These are phyloP conservation scores for Cytospora chrysosperma DNA, from an alignment of 2,329 filamentous ascomycete genomes.

Conservation along the genomic window DNA sequence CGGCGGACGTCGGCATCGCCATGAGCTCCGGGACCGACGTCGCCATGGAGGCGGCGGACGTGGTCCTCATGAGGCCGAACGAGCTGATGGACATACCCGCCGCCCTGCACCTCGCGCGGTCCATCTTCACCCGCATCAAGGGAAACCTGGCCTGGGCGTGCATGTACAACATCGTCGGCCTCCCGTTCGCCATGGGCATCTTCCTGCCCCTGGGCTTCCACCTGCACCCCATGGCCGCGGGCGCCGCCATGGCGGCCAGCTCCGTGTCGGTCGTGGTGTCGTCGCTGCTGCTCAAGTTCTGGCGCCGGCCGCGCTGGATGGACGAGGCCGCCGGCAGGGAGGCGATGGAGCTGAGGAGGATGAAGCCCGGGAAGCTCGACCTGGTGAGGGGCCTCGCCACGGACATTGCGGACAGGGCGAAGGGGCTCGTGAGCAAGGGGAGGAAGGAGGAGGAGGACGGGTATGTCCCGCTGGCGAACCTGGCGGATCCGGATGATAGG, in stretches of 20 bases:
- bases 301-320: conserved; percentile 86
- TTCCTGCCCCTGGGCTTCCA: conserved; percentile 87
- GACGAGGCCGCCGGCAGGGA: conserved; percentile 64
- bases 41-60: conserved; percentile 93
- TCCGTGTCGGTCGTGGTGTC: conserved; percentile 87
- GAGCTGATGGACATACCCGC: conserved; percentile 93
- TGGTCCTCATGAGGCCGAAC: conserved; percentile 91
- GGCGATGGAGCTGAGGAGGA: conserved; percentile 42
- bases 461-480: conserved; percentile 58
- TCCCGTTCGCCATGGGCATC: conserved; percentile 96
- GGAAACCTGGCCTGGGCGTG: conserved; percentile 91
- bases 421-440: conserved; percentile 30
- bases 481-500: conserved; percentile 40
- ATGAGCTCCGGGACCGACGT: conserved; percentile 93
- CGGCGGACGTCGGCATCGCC: conserved; percentile 89
- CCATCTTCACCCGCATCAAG: conserved; percentile 91
- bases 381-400: conserved; percentile 43
- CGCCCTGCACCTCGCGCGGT: conserved; percentile 74
- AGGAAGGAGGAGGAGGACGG: conserved; percentile 49
- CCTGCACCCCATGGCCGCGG: conserved; percentile 90
- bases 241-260: conserved; percentile 88
- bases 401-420: conserved; percentile 40
- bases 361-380: conserved; percentile 40
- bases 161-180: conserved; percentile 84
- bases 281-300: conserved; percentile 81